phyloP scores from a whole-genome alignment of 306 rosid genomes.

The Vigna angularis region DNA sequence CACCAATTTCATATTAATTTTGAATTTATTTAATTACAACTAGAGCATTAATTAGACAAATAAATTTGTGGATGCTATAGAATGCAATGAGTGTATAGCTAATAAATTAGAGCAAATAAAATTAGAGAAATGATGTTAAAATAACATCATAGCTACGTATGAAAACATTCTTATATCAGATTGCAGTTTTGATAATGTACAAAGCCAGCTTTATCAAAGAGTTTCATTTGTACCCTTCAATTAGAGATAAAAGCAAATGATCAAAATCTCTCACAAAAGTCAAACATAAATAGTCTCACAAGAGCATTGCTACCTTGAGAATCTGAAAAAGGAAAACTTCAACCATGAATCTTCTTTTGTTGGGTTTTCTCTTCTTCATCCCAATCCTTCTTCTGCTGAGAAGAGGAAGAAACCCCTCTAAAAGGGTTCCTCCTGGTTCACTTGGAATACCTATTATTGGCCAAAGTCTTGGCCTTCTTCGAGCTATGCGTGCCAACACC shows the following conservation, averaged over 20 bases:
- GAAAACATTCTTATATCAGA: background rate
- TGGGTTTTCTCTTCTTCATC: conserved; percentile 51
- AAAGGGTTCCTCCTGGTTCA: conserved; percentile 77
- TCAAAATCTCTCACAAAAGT: background rate
- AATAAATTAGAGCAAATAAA: background rate
- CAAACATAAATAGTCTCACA: background rate
- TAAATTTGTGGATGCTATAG: background rate
- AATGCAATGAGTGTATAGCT: too few relatives aligned
- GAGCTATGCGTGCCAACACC: conserved; percentile 67
- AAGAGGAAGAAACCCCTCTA: conserved; percentile 51
- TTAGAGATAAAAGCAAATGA: background rate
- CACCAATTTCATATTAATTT: background rate
- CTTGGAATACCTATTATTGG: conserved; percentile 77
- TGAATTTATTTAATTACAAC: background rate
- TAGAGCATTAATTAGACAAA: background rate
- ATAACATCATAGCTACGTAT: background rate
- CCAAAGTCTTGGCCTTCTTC: conserved; percentile 65
- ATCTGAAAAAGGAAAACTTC: background rate
- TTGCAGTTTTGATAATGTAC: background rate
- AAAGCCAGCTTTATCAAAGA: background rate
- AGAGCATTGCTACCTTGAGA: background rate
- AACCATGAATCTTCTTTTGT: conserved; percentile 48
- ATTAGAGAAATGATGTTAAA: background rate
- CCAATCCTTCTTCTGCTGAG: conserved; percentile 54
- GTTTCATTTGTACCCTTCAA: background rate